Conservation (phyloP, 352 stramenopile genomes). For the Globisporangium radiosum region DNA sequence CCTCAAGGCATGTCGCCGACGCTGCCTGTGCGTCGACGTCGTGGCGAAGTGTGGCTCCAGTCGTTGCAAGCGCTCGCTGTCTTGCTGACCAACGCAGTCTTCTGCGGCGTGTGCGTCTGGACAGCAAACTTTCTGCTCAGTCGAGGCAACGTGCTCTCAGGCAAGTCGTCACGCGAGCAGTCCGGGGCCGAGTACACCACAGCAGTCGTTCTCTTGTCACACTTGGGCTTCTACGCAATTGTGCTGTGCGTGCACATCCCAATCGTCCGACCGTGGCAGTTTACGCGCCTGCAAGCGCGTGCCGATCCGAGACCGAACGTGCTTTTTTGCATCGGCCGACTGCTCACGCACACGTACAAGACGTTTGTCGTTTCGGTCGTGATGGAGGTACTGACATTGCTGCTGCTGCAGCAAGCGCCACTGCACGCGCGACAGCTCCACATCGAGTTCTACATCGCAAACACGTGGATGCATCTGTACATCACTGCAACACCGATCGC, state of each 20-base stretch:
- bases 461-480: constrained; percentile 2
- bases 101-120: constrained; percentile 1
- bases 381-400: not conserved
- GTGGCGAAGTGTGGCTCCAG: constrained; percentile 3
- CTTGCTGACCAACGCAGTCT: constrained; percentile 3
- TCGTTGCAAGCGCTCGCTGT: constrained; percentile 4
- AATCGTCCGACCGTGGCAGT: constrained; percentile 11
- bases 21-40: no score
- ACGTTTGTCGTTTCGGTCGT: not conserved
- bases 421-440: not conserved
- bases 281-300: constrained; percentile 8
- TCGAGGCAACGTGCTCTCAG: not conserved
- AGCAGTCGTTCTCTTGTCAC: not conserved
- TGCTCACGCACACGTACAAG: constrained; percentile 6
- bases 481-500: constrained; percentile 4
- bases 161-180: not conserved
- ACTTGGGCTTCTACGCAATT: constrained; percentile 11
- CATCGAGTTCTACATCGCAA: constrained; percentile 6
- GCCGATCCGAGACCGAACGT: not conserved
- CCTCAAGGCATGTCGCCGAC: no score
- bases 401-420: not conserved
- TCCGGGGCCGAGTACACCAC: constrained; percentile 4
- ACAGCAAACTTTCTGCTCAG: constrained; percentile 1
- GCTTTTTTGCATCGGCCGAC: constrained; percentile 6
- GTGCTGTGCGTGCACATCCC: constrained; percentile 15